Percentiles rank a stretch among this genome's conserved stretches.
Evolutionary conservation across 2,329 filamentous ascomycete species (phyloP).

Genomic region (Talaromyces albobiverticillius): DNA sequence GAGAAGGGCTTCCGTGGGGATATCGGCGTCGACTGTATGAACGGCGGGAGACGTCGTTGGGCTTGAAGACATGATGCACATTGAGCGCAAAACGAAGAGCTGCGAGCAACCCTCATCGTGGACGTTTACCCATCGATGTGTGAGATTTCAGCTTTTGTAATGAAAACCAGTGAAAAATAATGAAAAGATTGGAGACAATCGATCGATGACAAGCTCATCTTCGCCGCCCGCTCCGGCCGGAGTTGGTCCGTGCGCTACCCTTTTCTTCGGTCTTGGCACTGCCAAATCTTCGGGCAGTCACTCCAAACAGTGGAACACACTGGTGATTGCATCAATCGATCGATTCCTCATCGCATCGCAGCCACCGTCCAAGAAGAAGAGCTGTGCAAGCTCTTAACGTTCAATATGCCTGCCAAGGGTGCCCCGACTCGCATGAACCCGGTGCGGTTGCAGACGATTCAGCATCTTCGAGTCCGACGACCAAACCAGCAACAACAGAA

Average conservation of each 20-base stretch:
- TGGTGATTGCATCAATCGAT: no score
- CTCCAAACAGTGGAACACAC: neutral
- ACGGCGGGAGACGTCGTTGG: neutral
- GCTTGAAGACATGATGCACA: constrained; percentile 4
- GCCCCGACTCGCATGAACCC: constrained; percentile 44
- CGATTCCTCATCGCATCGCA: neutral
- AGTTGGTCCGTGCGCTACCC: neutral
- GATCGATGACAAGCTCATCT: no score
- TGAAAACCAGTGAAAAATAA: neutral
- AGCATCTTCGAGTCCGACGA: constrained; percentile 60
- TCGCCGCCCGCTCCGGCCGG: no score
- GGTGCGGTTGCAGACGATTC: constrained; percentile 46
- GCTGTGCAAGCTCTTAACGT: neutral
- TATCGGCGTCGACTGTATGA: neutral
- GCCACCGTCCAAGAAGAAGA: neutral
- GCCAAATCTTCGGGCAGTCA: constrained; percentile 4
- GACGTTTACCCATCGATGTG: neutral
- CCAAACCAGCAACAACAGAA: constrained; percentile 62
- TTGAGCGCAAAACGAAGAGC: neutral
- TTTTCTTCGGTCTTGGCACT: constrained; percentile 13
- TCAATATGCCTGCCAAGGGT: constrained; percentile 43
- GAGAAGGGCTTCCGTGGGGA: constrained; percentile 17
- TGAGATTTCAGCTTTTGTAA: neutral
- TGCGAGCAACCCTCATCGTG: constrained; percentile 8
- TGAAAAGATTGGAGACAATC: neutral